phyloP scores from a whole-genome alignment of 257 asterid species.

The Fraxinus excelsior region DNA sequence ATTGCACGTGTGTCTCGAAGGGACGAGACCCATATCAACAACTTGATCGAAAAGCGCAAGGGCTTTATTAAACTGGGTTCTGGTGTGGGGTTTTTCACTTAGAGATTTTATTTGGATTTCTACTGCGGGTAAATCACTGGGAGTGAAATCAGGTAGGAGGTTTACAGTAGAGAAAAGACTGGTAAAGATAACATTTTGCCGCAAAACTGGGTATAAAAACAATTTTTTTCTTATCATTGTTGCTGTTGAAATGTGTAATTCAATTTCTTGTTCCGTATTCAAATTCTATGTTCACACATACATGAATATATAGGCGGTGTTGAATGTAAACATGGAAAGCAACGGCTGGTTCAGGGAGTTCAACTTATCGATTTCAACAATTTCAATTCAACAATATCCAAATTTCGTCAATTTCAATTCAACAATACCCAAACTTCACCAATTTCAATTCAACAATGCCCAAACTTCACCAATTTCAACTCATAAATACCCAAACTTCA shows the following conservation, averaged over 20 bases:
- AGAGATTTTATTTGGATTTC: slow-evolving; percentile 49
- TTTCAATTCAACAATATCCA: too few relatives aligned
- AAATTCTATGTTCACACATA: not conserved
- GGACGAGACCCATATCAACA: slow-evolving; percentile 43
- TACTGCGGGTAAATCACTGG: slow-evolving; percentile 26
- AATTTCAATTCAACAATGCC: too few relatives aligned
- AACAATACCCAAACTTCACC: too few relatives aligned
- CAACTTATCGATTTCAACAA: too few relatives aligned
- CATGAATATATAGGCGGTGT: not conserved
- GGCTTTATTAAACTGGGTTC: slow-evolving; percentile 33
- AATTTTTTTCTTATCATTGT: slow-evolving; percentile 24
- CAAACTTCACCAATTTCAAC: too few relatives aligned
- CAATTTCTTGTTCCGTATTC: not conserved
- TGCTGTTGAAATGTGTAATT: not conserved
- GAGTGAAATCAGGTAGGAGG: slow-evolving; percentile 10
- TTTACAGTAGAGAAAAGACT: slow-evolving; percentile 21
- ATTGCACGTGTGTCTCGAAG: slow-evolving; percentile 43
- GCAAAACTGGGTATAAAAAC: slow-evolving; percentile 13
- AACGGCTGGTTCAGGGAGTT: too few relatives aligned
- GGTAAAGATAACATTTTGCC: slow-evolving; percentile 20
- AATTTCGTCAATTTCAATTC: too few relatives aligned
- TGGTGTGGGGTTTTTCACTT: slow-evolving; percentile 37
- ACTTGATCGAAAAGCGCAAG: slow-evolving; percentile 40
- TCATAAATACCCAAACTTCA: too few relatives aligned
- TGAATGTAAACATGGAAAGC: not conserved